Evolutionary conservation across 164 flowering plant genomes (phyloP), one percentile per base, ranked within the genome.

Genomic region (Malania oleifera): DNA sequence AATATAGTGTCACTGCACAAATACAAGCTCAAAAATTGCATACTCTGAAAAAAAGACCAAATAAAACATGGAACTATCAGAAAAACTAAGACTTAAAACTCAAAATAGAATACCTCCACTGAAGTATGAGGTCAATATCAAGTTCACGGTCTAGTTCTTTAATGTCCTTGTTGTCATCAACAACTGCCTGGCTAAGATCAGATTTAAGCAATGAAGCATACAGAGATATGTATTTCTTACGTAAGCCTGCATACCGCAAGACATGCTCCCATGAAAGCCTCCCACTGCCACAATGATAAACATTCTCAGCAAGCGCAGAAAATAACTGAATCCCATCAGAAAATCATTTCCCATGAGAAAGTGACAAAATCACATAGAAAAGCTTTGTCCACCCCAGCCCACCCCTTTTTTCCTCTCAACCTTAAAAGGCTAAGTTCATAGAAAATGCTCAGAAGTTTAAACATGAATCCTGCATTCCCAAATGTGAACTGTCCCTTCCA

Each of bases 211-310:
- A 66, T 35, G 91, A 74, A 64, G 89, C 91, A 80, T 95, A 95
- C 18, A 88, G 73, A 38, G 93, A 75, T 23, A 95, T 84, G 54
- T 95, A 95, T 70, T 70, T 88, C 76, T 91, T 95, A 0, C 93
- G 86, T 44, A 95, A 65, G 5, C 77, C 75, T 57, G 95, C 80
- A 72, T 78, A 82, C 67, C 61, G 81, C 71, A 95, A 72, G 51
- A 95, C 90, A 61, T 87, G 96, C 67, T 91, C 95, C 99, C 99
- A 95, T 22, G 90, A 82, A 62, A 95, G 26, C 62, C 63, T 85
- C 63, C 97, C 99, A 81, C 97, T 91, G 88, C 69, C 63, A 67
- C n/a, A 54, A 63, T 56, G 11, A 71, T 10, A 13, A 24, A 53
- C 17, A 8, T 38, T 22, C 46, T 49, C 18, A 61, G 51, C 0